A percentile compares a stretch with the other conserved stretches of the same genome.
Evolutionary conservation across 352 stramenopile genomes (phyloP).

Genomic region (Globisporangium sylvaticum): DNA sequence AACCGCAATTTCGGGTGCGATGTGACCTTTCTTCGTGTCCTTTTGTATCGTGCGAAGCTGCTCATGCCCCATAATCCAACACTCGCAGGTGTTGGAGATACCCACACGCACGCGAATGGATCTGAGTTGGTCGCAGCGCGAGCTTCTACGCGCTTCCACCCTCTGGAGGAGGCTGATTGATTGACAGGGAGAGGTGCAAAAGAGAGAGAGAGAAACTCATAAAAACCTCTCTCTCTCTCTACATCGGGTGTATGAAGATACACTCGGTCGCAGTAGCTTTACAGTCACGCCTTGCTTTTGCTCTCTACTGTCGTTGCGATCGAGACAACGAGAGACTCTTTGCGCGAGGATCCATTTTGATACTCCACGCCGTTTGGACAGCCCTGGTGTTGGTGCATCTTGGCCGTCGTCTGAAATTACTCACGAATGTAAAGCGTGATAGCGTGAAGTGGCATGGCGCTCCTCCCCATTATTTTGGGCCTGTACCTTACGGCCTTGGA

Average conservation of each 20-base stretch:
- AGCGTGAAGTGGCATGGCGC: neutral
- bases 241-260: neutral
- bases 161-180: neutral
- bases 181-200: too few species aligned
- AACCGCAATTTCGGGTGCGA: neutral
- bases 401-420: neutral
- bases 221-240: too few species aligned
- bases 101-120: neutral
- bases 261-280: neutral
- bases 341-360: constrained; percentile 2
- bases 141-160: constrained; percentile 5
- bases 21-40: neutral
- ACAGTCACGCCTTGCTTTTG: too few species aligned
- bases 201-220: too few species aligned
- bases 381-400: neutral
- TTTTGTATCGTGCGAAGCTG: neutral
- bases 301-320: neutral
- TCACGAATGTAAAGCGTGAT: neutral
- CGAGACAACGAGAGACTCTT: neutral
- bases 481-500: neutral
- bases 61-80: neutral
- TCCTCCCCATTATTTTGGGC: neutral
- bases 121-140: constrained; percentile 5
- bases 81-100: neutral
- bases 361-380: constrained; percentile 2